These are phyloP conservation scores for Amylocystis lapponica DNA, from an alignment of 768 basidiomycete genomes.

Conservation along the genomic window DNA sequence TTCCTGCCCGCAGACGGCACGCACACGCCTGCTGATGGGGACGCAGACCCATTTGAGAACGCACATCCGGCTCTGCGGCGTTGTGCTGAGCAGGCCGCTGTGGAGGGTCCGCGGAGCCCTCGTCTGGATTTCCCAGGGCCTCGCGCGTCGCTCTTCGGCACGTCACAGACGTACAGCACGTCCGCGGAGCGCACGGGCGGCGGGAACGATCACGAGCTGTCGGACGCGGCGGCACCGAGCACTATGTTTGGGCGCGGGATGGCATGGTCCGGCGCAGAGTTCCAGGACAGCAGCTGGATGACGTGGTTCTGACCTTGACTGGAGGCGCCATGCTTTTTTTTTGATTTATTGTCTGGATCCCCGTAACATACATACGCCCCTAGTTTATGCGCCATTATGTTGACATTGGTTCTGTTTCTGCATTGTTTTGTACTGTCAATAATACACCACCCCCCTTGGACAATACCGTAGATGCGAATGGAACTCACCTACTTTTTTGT, in stretches of 20 bases:
- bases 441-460: no score
- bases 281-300: slow-evolving; percentile 23
- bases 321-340: not conserved
- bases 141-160: not conserved
- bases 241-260: slow-evolving; percentile 8
- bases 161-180: slow-evolving; percentile 5
- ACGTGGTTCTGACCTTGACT: slow-evolving; percentile 18
- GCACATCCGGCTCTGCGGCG: slow-evolving; percentile 19
- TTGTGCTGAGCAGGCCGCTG: slow-evolving; percentile 16
- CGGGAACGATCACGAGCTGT: not conserved
- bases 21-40: not conserved
- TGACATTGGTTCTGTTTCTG: no score
- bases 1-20: slow-evolving; percentile 2
- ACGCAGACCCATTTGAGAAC: slow-evolving; percentile 16
- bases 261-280: slow-evolving; percentile 15
- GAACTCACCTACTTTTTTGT: not conserved
- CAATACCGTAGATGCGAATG: no score
- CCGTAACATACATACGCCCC: no score
- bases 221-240: slow-evolving; percentile 3
- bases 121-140: slow-evolving; percentile 1
- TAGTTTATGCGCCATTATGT: no score
- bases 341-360: not conserved
- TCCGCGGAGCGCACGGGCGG: slow-evolving; percentile 5
- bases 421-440: no score
- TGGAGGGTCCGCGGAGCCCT: slow-evolving; percentile 7